These are phyloP conservation scores for Sutorius australiensis DNA, from an alignment of 768 basidiomycete species.

Conservation along the genomic window DNA sequence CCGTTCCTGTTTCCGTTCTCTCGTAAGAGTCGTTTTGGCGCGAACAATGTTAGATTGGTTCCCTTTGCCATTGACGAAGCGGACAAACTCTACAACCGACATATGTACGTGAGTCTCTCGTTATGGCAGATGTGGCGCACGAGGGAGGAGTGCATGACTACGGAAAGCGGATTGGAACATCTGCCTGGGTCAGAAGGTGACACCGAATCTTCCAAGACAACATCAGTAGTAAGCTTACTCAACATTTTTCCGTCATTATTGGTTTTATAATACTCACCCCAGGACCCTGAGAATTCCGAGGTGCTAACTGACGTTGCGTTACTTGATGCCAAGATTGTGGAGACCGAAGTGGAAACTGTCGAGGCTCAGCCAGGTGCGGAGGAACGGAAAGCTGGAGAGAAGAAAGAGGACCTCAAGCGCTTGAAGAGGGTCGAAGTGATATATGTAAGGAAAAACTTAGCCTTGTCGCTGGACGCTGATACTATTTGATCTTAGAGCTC, in stretches of 20 bases:
- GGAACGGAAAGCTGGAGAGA: slow-evolving; percentile 59
- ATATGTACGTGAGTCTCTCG: slow-evolving; percentile 87
- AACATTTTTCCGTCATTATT: background rate
- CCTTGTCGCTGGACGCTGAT: background rate
- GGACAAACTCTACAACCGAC: slow-evolving; percentile 80
- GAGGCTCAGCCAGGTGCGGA: slow-evolving; percentile 50
- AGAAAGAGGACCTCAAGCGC: slow-evolving; percentile 78
- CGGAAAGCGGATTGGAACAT: slow-evolving; percentile 86
- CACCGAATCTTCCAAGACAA: slow-evolving; percentile 49
- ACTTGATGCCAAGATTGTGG: slow-evolving; percentile 70
- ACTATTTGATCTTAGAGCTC: slow-evolving; percentile 52
- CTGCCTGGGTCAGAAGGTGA: slow-evolving; percentile 67
- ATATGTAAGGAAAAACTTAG: slow-evolving; percentile 59
- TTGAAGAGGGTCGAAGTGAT: slow-evolving; percentile 88
- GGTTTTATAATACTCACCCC: slow-evolving; percentile 4
- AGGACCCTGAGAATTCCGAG: slow-evolving; percentile 62
- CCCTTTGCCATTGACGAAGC: slow-evolving; percentile 97
- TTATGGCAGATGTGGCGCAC: slow-evolving; percentile 94
- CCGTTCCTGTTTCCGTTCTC: slow-evolving; percentile 98
- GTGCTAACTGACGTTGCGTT: slow-evolving; percentile 69
- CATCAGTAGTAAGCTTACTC: slow-evolving; percentile 34
- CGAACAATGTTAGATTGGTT: slow-evolving; percentile 63
- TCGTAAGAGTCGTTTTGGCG: slow-evolving; percentile 45
- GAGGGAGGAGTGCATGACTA: slow-evolving; percentile 90
- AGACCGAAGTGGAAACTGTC: slow-evolving; percentile 50